A percentile compares a stretch with the other conserved stretches of the same genome.
These are phyloP conservation scores for Paecilomyces dactylethromorphus DNA, from an alignment of 2,329 filamentous ascomycete genomes.

Conservation along the genomic window DNA sequence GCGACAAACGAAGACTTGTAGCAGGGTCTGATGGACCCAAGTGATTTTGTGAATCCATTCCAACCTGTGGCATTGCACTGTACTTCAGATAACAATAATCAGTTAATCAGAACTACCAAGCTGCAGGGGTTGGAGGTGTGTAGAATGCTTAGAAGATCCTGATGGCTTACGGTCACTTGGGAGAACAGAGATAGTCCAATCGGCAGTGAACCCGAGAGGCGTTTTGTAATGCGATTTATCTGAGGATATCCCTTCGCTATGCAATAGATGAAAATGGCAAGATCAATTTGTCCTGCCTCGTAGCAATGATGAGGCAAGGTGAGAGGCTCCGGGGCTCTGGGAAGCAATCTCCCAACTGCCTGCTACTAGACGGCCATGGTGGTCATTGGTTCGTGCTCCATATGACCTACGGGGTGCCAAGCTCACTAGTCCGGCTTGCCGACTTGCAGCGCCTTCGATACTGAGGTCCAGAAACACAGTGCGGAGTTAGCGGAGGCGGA, in stretches of 20 bases:
- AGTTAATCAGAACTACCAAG: neutral
- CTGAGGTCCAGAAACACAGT: neutral
- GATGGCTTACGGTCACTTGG: neutral
- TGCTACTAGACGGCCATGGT: no score
- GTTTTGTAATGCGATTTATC: neutral
- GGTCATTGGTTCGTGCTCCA: no score
- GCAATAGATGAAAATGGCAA: neutral
- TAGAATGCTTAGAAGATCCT: neutral
- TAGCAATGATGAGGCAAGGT: neutral
- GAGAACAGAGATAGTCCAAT: neutral
- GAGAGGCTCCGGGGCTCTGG: neutral
- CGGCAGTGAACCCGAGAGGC: neutral
- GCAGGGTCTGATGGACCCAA: constrained; percentile 34
- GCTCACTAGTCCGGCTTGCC: no score
- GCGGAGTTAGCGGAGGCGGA: neutral
- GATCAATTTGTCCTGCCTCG: neutral
- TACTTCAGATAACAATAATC: neutral
- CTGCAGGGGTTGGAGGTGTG: neutral
- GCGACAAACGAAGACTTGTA: constrained; percentile 38
- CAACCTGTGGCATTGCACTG: constrained; percentile 1
- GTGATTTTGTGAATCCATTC: constrained; percentile 1
- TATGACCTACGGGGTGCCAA: no score
- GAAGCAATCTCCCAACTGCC: neutral
- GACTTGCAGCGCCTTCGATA: no score
- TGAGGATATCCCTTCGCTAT: neutral